These are phyloP conservation scores for Ceratocystiopsis sp. DNA, from an alignment of 2,329 filamentous ascomycete species.

Conservation along the genomic window DNA sequence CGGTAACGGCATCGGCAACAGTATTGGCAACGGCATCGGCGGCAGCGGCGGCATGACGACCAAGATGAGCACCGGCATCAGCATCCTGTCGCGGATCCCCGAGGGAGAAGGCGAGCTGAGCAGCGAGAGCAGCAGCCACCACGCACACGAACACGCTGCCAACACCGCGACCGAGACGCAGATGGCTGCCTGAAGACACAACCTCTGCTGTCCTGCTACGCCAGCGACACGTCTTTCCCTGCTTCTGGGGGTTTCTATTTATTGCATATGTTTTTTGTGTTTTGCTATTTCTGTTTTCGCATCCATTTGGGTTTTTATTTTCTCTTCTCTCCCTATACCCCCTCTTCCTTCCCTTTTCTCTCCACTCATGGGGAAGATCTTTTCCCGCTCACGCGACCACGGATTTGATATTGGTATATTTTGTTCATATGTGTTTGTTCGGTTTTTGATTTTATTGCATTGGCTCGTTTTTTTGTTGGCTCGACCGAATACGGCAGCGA, in stretches of 20 bases:
- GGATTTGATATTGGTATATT: not conserved
- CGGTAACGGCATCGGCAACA: too few species aligned
- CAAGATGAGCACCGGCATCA: conserved; percentile 19
- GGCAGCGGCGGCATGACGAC: not conserved
- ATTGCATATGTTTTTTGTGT: conserved; percentile 7
- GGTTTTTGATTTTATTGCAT: not conserved
- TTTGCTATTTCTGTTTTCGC: conserved; percentile 5
- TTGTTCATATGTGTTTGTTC: not conserved
- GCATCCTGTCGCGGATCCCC: conserved; percentile 36
- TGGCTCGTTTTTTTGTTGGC: not conserved
- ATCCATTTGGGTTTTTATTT: conserved; percentile 1
- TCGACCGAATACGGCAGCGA: too few species aligned
- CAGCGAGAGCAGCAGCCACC: conserved; percentile 16
- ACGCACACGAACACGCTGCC: conserved; percentile 17
- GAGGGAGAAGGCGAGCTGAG: conserved; percentile 38
- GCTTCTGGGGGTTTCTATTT: conserved; percentile 8
- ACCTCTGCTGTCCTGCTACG: not conserved
- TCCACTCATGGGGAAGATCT: conserved; percentile 1
- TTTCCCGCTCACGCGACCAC: conserved; percentile 4
- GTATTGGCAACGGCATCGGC: too few species aligned
- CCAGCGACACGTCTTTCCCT: not conserved
- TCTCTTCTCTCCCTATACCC: not conserved
- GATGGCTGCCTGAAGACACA: conserved; percentile 13
- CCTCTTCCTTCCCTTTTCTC: not conserved
- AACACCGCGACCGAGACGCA: conserved; percentile 3